phyloP scores from a whole-genome alignment of 2,329 filamentous ascomycete genomes.

The Clarireedia sp. region DNA sequence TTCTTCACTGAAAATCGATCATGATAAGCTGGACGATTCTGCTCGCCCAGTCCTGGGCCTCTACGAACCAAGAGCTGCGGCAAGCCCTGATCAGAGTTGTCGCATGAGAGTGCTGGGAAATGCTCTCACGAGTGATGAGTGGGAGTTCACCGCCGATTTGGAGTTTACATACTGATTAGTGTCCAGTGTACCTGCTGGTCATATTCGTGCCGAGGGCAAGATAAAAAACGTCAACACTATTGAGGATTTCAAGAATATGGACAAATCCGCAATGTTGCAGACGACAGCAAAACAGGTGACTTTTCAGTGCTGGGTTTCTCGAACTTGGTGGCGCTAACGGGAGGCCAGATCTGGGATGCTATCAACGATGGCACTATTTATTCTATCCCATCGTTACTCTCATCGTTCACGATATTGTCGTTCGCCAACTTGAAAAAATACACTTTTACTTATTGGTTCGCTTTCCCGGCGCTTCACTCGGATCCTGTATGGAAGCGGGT shows the following conservation, averaged over 20 bases:
- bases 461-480: constrained; percentile 87
- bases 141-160: constrained; percentile 33
- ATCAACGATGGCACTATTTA: constrained; percentile 96
- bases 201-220: constrained; percentile 80
- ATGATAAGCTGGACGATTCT: constrained; percentile 94
- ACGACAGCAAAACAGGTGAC: constrained; percentile 70
- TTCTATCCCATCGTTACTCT: constrained; percentile 82
- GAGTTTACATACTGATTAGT: constrained; percentile 6
- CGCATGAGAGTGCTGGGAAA: constrained; percentile 86
- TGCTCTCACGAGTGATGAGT: constrained; percentile 78
- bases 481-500: constrained; percentile 71
- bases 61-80: constrained; percentile 72
- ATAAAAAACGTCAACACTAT: constrained; percentile 96
- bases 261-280: constrained; percentile 71
- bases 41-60: constrained; percentile 78
- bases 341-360: constrained; percentile 79
- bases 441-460: constrained; percentile 97
- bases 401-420: constrained; percentile 81
- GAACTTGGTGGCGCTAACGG: constrained; percentile 13
- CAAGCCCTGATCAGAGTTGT: constrained; percentile 67
- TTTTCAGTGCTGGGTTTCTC: constrained; percentile 3
- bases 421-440: constrained; percentile 98
- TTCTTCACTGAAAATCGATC: constrained; percentile 89
- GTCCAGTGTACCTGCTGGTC: constrained; percentile 56
- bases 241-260: constrained; percentile 80